Evolutionary conservation across 2,329 filamentous ascomycete genomes (phyloP).

Genomic region (Calonectria naviculata): DNA sequence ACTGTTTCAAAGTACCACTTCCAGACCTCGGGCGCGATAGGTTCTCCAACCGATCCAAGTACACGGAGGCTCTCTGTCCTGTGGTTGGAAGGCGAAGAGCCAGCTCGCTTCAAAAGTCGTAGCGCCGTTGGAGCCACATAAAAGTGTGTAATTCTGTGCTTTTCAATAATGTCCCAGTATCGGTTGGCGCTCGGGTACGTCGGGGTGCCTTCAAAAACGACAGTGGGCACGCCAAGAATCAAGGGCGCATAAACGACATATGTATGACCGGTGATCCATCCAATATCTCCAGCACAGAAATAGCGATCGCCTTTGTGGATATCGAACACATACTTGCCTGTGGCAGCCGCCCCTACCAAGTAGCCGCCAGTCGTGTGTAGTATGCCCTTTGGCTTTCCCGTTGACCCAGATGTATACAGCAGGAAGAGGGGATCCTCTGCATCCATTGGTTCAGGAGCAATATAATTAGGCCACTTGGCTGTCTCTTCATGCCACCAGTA

Average conservation of each 20-base stretch:
- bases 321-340: constrained; percentile 96
- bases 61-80: constrained; percentile 86
- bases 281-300: constrained; percentile 95
- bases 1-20: constrained; percentile 97
- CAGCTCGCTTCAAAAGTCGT: constrained; percentile 89
- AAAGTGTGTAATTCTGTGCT: constrained; percentile 94
- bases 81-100: constrained; percentile 80
- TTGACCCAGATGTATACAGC: constrained; percentile 94
- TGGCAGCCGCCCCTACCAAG: constrained; percentile 85
- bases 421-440: constrained; percentile 94
- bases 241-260: constrained; percentile 95
- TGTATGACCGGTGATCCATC: constrained; percentile 97
- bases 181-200: constrained; percentile 93
- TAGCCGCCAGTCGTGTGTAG: constrained; percentile 95
- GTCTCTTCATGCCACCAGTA: constrained; percentile 97
- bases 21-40: constrained; percentile 95
- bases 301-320: constrained; percentile 89
- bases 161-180: constrained; percentile 95
- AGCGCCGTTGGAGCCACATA: constrained; percentile 94
- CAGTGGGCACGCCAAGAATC: constrained; percentile 86
- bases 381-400: constrained; percentile 95
- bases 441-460: constrained; percentile 84
- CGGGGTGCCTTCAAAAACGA: constrained; percentile 95
- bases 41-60: constrained; percentile 91
- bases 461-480: constrained; percentile 90